Base-by-base conservation (phyloP, 495 filamentous ascomycete species). In the Neurospora africana region DNA sequence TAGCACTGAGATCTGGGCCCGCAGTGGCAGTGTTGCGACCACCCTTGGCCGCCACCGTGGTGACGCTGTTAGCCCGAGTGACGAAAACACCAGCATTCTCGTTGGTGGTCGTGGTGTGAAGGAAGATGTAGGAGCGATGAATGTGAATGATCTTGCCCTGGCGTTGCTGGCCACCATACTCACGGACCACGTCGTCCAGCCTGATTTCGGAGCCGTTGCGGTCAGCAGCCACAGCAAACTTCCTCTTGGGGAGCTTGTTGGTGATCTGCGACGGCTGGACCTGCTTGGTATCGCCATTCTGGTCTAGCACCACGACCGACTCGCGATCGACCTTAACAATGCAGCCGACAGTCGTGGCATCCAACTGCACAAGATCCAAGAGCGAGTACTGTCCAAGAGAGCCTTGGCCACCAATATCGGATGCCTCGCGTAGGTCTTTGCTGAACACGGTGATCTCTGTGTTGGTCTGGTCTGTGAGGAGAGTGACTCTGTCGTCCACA, bases 401-500 rank as follows among this genome's bases (percentile, higher is more conserved):
- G 11, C 89, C 90, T 73, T 92, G 88, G 58, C 90, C 92, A 70
- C 92, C 93, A 75, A 94, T 91, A 75, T 99, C 95, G 65, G 90
- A 91, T 47, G 96, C 95, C 79, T 97, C 91, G 72, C 95, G 88
- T 43, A 99, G 84, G 80, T 99, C 96, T 77, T 97, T 97, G 82
- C 94, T 97, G 83, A 99, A 99, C 3, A 99, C 95, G 0, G 94
- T 98, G 72, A 99, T 92, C 80, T 98, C 96, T 70, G 90, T 89
- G 82, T 94, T 93, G 69, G 87, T 94, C 76, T 94, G 90, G 81
- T 99, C 96, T 70, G 91, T 96, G 37, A 98, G 82, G 70, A 99
- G 82, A 2, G 96, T 98, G 65, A 99, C 94, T 27, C 90, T 89
- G 79, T 98, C 96, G 37, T 94, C 91, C 72, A 88, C 89, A 73